A percentile compares a stretch with the other conserved stretches of the same genome.
Evolutionary conservation across 2,329 filamentous ascomycete genomes (phyloP).

Genomic region (Pseudopyricularia cyperi): DNA sequence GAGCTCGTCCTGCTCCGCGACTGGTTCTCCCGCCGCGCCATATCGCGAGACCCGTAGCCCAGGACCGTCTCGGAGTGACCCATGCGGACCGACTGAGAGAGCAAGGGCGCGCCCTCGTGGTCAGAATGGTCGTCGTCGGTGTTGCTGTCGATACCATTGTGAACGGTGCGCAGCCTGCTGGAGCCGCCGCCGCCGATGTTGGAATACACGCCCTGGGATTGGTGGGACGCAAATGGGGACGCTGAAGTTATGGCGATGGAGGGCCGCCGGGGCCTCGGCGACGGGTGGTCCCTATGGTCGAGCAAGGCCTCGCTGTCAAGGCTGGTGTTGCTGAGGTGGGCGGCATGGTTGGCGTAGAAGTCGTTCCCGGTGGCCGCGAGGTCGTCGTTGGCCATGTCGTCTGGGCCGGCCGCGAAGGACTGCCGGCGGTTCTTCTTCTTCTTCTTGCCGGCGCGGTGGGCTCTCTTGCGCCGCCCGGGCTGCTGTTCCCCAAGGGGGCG

Average conservation of each 20-base stretch:
- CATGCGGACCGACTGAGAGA: slow-evolving; percentile 28
- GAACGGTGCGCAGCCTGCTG: slow-evolving; percentile 13
- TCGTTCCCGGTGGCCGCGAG: slow-evolving; percentile 15
- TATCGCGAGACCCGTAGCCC: slow-evolving; percentile 29
- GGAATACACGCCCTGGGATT: slow-evolving; percentile 13
- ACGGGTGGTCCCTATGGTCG: slow-evolving; percentile 60
- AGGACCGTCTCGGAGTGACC: slow-evolving; percentile 16
- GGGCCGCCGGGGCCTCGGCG: slow-evolving; percentile 50
- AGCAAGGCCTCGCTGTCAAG: slow-evolving; percentile 79
- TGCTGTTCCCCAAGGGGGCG: slow-evolving; percentile 2
- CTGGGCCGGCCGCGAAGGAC: slow-evolving; percentile 59
- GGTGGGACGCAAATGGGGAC: slow-evolving; percentile 19
- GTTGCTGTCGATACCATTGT: slow-evolving; percentile 20
- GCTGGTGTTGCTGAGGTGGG: slow-evolving; percentile 68
- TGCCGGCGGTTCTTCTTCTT: slow-evolving; percentile 65
- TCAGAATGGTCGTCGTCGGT: slow-evolving; percentile 28
- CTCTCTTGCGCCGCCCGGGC: slow-evolving; percentile 47
- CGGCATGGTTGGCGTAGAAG: slow-evolving; percentile 35
- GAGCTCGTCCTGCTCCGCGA: slow-evolving; percentile 31
- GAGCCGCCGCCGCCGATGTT: no score
- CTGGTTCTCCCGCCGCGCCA: slow-evolving; percentile 14
- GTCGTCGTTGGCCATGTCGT: slow-evolving; percentile 30
- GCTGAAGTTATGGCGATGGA: slow-evolving; percentile 27
- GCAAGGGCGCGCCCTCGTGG: slow-evolving; percentile 42
- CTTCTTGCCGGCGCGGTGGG: slow-evolving; percentile 58